Base-by-base conservation (phyloP, 768 basidiomycete genomes). In the Pleurotus djamor region DNA sequence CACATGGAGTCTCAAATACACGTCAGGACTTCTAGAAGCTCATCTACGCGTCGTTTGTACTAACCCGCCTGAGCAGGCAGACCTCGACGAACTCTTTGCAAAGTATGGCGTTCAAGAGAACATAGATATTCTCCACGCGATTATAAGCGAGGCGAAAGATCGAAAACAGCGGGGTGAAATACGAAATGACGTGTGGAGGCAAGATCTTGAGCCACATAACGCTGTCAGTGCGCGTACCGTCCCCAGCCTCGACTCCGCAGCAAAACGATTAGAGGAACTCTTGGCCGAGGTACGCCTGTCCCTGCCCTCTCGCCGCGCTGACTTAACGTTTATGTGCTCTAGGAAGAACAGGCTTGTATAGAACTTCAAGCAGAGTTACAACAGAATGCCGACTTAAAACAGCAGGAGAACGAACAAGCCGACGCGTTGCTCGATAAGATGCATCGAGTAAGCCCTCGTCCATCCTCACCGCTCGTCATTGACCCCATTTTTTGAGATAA, bases 51-150 rank as follows among this genome's bases (percentile, higher is more conserved):
- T 59, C 48, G 8, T 1, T 6, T 17, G 35, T n/a, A n/a, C 47
- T 58, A 14, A 2, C 6, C 21, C 2, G 13, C 12, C 56, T 10
- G 48, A 51, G 5, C 55, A 91, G 89, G 80, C 82, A 38, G 83
- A 86, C 61, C 79, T 88, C 43, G 87, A 91, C 54, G 81, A 84
- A 38, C 62, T 92, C n/a, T 87, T 91, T 68, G 82, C 77, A 33
- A 81, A 87, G 57, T 87, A 88, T 65, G 77, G 83, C 52, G 84
- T 89, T 1, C 83, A 83, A 63, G 84, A 87, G 48, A 87, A 83
- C 63, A 81, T 92, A 35, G 90, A 93, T 68, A 78, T 77, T 3
- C 76, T 93, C 10, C 89, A 92, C 61, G 77, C 78, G 9, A 81
- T 90, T 12, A 84, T 92, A 1, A 83, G 77, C 9, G 89, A 90